Conservation (phyloP, 192 early-diverging fungal genomes). For the Entophlyctis luteolus region DNA sequence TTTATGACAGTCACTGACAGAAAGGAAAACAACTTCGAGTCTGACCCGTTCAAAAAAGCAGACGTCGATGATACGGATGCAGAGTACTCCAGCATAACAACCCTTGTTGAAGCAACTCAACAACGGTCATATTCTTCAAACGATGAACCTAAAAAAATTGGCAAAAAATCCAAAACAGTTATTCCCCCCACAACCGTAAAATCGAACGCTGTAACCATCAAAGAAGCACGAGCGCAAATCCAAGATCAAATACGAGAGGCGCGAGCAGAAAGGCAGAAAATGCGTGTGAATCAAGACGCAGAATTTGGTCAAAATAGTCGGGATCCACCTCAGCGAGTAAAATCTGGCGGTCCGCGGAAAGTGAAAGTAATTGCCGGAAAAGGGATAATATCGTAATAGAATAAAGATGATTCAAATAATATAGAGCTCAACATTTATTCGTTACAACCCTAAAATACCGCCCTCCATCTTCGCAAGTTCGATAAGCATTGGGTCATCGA, state of each 20-base stretch:
- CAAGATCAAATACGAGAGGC: constrained; percentile 24
- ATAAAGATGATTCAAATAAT: neutral
- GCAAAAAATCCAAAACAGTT: no score
- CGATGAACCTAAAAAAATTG: no score
- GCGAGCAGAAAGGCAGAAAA: constrained; percentile 5
- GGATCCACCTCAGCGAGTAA: neutral
- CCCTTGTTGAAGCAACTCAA: no score
- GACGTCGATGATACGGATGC: no score
- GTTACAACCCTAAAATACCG: constrained; percentile 27
- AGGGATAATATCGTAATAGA: constrained; percentile 8
- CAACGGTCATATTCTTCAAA: no score
- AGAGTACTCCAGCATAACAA: no score
- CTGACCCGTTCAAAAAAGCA: no score
- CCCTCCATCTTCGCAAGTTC: constrained; percentile 43
- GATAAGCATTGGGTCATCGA: constrained; percentile 52
- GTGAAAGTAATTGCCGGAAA: constrained; percentile 24
- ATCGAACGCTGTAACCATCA: constrained; percentile 16
- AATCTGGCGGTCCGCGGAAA: neutral
- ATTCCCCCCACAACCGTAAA: no score
- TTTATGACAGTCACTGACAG: no score
- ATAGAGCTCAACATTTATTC: neutral
- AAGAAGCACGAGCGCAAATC: constrained; percentile 23
- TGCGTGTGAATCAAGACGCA: neutral
- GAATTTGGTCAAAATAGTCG: neutral
- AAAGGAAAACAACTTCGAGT: no score